Evolutionary conservation across 805 yeast genomes (phyloP), one percentile per base, ranked within the genome.

Genomic region (Spathaspora arborariae): DNA sequence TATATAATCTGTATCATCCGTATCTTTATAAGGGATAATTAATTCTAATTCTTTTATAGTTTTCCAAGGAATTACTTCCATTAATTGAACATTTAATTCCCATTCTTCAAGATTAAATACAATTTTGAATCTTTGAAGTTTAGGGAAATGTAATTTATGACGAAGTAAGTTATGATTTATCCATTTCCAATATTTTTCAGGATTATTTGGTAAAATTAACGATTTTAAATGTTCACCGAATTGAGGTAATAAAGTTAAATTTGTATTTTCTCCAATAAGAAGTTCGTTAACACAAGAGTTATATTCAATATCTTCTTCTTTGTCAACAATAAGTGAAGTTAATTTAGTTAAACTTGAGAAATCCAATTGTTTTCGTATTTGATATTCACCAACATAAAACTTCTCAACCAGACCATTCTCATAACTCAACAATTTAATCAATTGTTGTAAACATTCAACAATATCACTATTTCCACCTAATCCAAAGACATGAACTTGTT

Each of bases 11-110:
- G 61, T 62, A 51, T 80, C 72, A 0, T 58, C 62, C 22, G 64
- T 55, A 19, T 72, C 68, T 49, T 76, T 78, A 55, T 88, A 80
- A 1, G 85, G 85, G 22, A 81, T 56, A 5, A 67, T 66, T 16
- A 84, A 50, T 52, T 82, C 85, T 39, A 85, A 57, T 33, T 67
- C 68, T 40, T 63, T 57, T 5, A 68, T 47, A n/a, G 26, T 34
- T 4, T 21, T 22, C 56, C 67, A 56, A 30, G 56, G 44, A 20
- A 67, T 44, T 20, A 45, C 51, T 10, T 55, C 51, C 11, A 56
- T 24, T 7, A 58, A 40, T 18, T 45, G 40, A 4, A 43, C 24
- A 27, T 51, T 46, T 41, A 45, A 49, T 18, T 42, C 39, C 27
- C 36, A 24, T 24, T 52, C 42, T n/a, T 51, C 44, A 30, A 53